Base-by-base conservation (phyloP, 1,284 basidiomycete species). In the Ganoderma sinense region DNA sequence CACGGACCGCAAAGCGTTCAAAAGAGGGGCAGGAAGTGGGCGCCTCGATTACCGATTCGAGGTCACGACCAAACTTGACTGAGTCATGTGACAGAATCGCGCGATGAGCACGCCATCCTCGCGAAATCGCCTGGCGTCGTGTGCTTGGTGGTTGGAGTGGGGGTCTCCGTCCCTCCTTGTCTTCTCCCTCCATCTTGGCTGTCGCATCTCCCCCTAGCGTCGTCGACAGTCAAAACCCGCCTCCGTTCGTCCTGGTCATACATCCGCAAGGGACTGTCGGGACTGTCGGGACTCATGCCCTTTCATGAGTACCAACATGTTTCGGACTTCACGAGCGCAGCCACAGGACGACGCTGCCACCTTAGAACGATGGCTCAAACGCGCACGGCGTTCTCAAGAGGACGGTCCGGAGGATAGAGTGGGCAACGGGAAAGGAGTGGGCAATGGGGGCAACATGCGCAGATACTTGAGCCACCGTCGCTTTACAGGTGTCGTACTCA, bases 91-190 rank as follows among this genome's bases (percentile, higher is more conserved):
- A 73, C 53, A 11, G 64, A 2, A 66, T 76, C 51, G 76, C 74
- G 74, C 75, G 65, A 75, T 71, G 74, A 76, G 74, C 74, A 75
- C 76, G 76, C 76, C 75, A 77, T 76, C 74, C 71, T 61, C 63
- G 45, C 65, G 62, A 48, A 29, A 64, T 64, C 66, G n/a, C 7
- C 43, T 14, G 10, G 31, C 48, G 16, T 31, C 18, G 48, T 14
- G 23, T n/a, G n/a, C n/a, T n/a, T n/a, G n/a, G n/a, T n/a, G n/a
- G n/a, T n/a, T n/a, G n/a, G n/a, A n/a, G n/a, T n/a, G n/a, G n/a
- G n/a, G 36, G 7, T 2, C 20, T 1, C 20, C 45, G 1, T 10
- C 20, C 20, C 71, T 60, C 61, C 61, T 70, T 70, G 55, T 41
- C 48, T 62, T 31, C 66, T 66, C 26, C 71, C 66, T 13, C 62